phyloP scores from a whole-genome alignment of 1,284 basidiomycete genomes.

The Moniliella sp. region DNA sequence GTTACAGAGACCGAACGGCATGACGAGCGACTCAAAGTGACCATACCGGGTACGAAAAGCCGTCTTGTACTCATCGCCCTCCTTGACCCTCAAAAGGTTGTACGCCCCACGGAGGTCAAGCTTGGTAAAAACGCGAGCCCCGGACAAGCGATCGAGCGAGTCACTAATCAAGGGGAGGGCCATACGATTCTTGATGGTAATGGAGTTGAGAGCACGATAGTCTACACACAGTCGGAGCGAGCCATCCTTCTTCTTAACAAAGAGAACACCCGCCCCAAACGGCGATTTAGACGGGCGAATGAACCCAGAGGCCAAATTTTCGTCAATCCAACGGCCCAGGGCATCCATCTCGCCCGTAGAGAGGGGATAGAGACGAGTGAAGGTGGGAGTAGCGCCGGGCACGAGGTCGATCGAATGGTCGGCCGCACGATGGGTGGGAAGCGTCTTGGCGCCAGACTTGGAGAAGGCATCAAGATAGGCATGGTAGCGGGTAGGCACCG shows the following conservation, averaged over 20 bases:
- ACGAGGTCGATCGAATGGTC: constrained; percentile 1
- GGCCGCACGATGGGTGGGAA: constrained; percentile 1
- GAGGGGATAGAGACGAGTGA: constrained; percentile 1
- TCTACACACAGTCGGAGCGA: constrained; percentile 36
- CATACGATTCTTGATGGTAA: constrained; percentile 35
- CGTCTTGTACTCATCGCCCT: constrained; percentile 35
- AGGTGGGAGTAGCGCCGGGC: constrained; percentile 1
- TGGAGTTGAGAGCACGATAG: constrained; percentile 37
- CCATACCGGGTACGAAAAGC: constrained; percentile 3
- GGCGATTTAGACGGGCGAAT: constrained; percentile 5
- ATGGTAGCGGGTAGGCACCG: neutral
- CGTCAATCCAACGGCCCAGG: constrained; percentile 1
- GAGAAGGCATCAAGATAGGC: neutral
- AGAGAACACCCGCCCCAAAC: constrained; percentile 37
- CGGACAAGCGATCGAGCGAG: constrained; percentile 29
- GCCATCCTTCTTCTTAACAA: constrained; percentile 39
- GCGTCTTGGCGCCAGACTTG: constrained; percentile 1
- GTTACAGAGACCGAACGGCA: constrained; percentile 4
- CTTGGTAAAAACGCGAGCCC: constrained; percentile 32
- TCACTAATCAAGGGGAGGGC: constrained; percentile 35
- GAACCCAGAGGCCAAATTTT: neutral
- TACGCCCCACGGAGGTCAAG: constrained; percentile 34
- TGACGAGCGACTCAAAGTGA: constrained; percentile 3
- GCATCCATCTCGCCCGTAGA: constrained; percentile 1
- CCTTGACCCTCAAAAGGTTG: constrained; percentile 31